Evolutionary conservation across 148 eudicot species (phyloP), one percentile per base, ranked within the genome.

Genomic region (Drosera capensis): DNA sequence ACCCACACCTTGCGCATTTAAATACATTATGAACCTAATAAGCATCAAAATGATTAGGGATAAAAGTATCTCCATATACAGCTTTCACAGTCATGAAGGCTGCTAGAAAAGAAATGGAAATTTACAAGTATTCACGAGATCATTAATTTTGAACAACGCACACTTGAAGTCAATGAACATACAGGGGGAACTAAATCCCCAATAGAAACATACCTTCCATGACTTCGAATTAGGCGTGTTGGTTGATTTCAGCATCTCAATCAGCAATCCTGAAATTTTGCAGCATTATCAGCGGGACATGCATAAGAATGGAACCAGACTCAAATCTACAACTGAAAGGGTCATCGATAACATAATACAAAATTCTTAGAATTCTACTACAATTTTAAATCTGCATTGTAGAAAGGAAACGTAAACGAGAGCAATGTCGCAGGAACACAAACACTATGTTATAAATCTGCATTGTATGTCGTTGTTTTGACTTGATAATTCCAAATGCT

Each of bases 191-290:
- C 2, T 14, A 44, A 5, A 29, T 25, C 26, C 26, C 42, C 41
- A 54, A 16, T 49, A 25, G 3, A 29, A 46, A 54, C 67, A 55
- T 36, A 84, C 97, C 97, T 90, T 90, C 97, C 97, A 80, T 62
- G 81, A 54, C 59, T 54, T 80, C 42, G 83, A 78, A 7, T 71
- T 76, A 7, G 64, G 57, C 21, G 64, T 49, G 45, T 69, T 70
- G n/a, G 92, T 63, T 60, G 95, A 67, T 62, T 65, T 66, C 21
- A 86, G 75, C 92, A 86, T 86, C 67, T 86, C 95, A 40, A 52
- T 57, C 62, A 90, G 68, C 43, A 90, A 67, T 43, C 95, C 97
- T 90, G 63, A 37, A 71, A 60, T 46, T 25, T 55, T 7, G 29
- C 49, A 48, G 40, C 8, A 35, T 23, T 44, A 40, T 25, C 17